Conservation (phyloP, 495 filamentous ascomycete genomes). For the Trichoderma parareesei region DNA sequence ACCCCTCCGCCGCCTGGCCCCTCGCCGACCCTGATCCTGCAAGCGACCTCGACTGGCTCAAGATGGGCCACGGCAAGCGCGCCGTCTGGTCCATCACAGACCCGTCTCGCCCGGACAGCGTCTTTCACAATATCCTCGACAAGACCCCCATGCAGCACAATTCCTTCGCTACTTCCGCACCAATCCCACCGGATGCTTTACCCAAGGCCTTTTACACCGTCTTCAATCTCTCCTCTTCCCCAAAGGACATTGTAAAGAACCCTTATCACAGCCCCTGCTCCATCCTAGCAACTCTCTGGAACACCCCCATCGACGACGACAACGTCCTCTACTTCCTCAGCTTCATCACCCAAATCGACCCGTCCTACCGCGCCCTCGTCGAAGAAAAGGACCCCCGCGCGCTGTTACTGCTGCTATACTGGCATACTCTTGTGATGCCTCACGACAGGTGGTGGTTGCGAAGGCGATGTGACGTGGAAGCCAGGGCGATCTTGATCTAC, state of each 20-base stretch:
- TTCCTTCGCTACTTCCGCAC: background rate
- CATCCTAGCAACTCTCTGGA: conserved; percentile 33
- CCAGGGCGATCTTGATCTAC: conserved; percentile 27
- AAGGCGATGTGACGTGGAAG: conserved; percentile 28
- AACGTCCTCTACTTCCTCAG: conserved; percentile 18
- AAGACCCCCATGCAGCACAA: background rate
- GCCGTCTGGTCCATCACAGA: conserved; percentile 19
- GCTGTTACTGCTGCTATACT: conserved; percentile 33
- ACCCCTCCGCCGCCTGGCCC: conserved; percentile 39
- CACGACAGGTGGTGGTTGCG: conserved; percentile 32
- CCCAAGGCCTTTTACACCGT: conserved; percentile 12
- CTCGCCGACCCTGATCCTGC: conserved; percentile 14
- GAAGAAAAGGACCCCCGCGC: conserved; percentile 31
- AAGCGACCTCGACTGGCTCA: conserved; percentile 27
- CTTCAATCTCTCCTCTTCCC: conserved; percentile 8
- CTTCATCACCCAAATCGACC: conserved; percentile 2
- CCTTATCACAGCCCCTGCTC: conserved; percentile 21
- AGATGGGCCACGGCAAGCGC: conserved; percentile 24
- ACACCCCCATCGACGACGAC: conserved; percentile 25
- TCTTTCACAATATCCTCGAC: conserved; percentile 1
- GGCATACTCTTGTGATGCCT: conserved; percentile 31
- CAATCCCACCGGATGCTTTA: background rate
- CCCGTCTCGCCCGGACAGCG: conserved; percentile 13
- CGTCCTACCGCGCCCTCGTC: background rate
- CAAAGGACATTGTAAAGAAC: background rate